Evolutionary conservation across 495 filamentous ascomycete species (phyloP).

Genomic region (Oidiodendron maius): DNA sequence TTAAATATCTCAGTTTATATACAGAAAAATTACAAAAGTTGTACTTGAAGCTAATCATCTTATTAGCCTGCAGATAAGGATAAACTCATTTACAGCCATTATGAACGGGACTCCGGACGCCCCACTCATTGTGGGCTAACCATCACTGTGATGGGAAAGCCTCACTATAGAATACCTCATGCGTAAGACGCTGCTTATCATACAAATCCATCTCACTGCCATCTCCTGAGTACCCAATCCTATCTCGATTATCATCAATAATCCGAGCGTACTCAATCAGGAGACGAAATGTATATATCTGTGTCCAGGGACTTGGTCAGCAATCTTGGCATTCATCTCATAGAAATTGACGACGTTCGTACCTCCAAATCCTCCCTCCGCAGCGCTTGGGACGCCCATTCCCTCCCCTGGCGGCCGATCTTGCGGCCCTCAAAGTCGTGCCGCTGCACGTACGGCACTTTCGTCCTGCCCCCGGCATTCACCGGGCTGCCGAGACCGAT

Average conservation of each 20-base stretch:
- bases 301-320: not conserved
- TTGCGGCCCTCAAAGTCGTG: constrained; percentile 38
- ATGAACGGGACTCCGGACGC: not conserved
- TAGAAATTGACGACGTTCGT: not conserved
- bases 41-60: too few species aligned
- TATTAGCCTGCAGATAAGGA: too few species aligned
- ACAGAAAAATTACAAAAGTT: too few species aligned
- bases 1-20: too few species aligned
- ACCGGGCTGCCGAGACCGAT: constrained; percentile 43
- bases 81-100: not conserved
- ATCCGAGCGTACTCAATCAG: constrained; percentile 67
- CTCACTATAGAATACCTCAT: too few species aligned
- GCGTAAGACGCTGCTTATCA: constrained; percentile 6
- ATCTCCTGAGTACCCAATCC: constrained; percentile 44
- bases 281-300: constrained; percentile 59
- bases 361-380: constrained; percentile 61
- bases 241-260: constrained; percentile 58
- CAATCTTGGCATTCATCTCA: not conserved
- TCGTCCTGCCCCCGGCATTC: constrained; percentile 33
- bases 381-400: constrained; percentile 63
- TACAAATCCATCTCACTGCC: constrained; percentile 20
- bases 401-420: constrained; percentile 55
- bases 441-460: constrained; percentile 31
- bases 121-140: constrained; percentile 1
- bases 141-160: constrained; percentile 7